Conservation (phyloP, 1,284 basidiomycete species). For the Ceratobasidium sp. region DNA sequence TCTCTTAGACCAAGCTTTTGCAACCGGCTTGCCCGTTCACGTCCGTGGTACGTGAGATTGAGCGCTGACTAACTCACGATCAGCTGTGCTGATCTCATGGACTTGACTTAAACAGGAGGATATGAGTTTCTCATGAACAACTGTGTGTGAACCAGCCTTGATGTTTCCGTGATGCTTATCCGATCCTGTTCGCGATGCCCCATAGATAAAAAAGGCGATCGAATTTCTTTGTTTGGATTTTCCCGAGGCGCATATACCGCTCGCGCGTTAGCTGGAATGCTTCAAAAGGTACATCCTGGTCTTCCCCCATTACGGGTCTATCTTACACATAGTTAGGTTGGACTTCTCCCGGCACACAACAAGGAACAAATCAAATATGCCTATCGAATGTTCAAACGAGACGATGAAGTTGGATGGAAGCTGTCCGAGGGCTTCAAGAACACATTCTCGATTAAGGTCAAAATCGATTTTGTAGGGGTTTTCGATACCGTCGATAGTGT, state of each 20-base stretch:
- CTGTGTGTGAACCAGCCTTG: conserved; percentile 52
- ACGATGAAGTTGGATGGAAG: conserved; percentile 63
- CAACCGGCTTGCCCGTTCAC: conserved; percentile 20
- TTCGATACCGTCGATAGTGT: too few species aligned
- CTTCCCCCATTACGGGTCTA: conserved; percentile 49
- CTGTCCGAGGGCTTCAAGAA: conserved; percentile 73
- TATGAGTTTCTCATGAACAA: conserved; percentile 79
- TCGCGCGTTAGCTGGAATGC: conserved; percentile 75
- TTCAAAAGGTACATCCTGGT: conserved; percentile 61
- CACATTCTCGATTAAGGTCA: conserved; percentile 70
- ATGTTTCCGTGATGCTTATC: background rate
- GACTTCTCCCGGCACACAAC: conserved; percentile 70
- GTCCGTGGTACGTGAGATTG: conserved; percentile 20
- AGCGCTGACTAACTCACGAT: conserved; percentile 12
- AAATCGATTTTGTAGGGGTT: conserved; percentile 69
- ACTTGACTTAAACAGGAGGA: conserved; percentile 63
- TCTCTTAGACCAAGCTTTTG: conserved; percentile 1
- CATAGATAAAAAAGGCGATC: conserved; percentile 59
- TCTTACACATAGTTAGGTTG: conserved; percentile 59
- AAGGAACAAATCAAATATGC: conserved; percentile 74
- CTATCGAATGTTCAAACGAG: conserved; percentile 72
- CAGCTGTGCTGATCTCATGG: conserved; percentile 23
- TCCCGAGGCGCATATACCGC: conserved; percentile 70
- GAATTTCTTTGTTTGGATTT: conserved; percentile 64
- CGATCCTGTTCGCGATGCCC: background rate